These are phyloP conservation scores for Spizellomyces punctatus DNA, from an alignment of 192 early-diverging fungal genomes.

Conservation along the genomic window DNA sequence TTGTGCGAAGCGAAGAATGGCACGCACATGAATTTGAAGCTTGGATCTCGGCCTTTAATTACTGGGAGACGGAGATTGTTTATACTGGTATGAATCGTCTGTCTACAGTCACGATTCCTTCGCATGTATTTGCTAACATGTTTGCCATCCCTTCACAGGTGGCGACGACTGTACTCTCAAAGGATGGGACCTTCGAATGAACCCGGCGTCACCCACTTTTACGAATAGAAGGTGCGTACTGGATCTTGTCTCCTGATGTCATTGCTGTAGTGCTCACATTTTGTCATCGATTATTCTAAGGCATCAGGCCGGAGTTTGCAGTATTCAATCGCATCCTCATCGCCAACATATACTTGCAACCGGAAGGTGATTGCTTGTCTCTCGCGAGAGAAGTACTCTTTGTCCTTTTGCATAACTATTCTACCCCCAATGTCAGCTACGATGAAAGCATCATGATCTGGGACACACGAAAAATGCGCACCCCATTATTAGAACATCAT, in stretches of 20 bases:
- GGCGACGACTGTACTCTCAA: conserved; percentile 88
- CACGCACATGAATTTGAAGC: conserved; percentile 88
- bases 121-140: not conserved
- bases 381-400: no score
- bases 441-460: conserved; percentile 88
- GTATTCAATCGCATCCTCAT: conserved; percentile 84
- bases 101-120: not conserved
- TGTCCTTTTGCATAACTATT: no score
- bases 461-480: conserved; percentile 86
- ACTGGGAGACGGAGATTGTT: conserved; percentile 70
- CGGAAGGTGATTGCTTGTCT: conserved; percentile 61
- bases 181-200: conserved; percentile 82
- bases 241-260: not conserved
- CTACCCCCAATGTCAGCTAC: conserved; percentile 62
- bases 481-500: conserved; percentile 65
- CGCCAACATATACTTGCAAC: conserved; percentile 79
- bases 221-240: conserved; percentile 56
- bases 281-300: conserved; percentile 26
- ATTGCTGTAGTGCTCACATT: not conserved
- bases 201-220: conserved; percentile 54
- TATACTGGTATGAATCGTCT: conserved; percentile 61
- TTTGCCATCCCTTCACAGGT: conserved; percentile 37
- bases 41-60: conserved; percentile 92
- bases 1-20: conserved; percentile 58
- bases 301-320: conserved; percentile 89